Conservation (phyloP, 2,329 filamentous ascomycete species). For the Amylocarpus encephaloides region DNA sequence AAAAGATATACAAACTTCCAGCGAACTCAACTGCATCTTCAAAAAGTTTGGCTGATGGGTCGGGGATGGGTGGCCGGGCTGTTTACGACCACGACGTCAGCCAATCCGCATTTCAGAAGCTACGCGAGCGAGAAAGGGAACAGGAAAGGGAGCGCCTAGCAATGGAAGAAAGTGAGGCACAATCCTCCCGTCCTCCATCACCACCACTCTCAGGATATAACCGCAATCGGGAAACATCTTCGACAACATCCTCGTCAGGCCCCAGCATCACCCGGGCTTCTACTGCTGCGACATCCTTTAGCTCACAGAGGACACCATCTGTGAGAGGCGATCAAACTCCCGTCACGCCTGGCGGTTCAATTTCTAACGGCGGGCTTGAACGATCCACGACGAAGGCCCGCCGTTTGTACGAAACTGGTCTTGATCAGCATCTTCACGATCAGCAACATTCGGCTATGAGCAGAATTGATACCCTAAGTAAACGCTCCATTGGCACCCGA, state of each 20-base stretch:
- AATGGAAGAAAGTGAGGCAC: constrained; percentile 30
- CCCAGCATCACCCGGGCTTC: constrained; percentile 67
- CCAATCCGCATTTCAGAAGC: constrained; percentile 75
- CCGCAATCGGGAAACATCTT: constrained; percentile 77
- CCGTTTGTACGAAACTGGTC: constrained; percentile 74
- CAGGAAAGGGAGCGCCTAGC: constrained; percentile 34
- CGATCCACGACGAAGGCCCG: constrained; percentile 63
- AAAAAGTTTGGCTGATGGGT: constrained; percentile 33
- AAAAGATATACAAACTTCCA: constrained; percentile 89
- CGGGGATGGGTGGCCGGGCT: constrained; percentile 56
- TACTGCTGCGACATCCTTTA: constrained; percentile 80
- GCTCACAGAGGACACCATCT: constrained; percentile 59
- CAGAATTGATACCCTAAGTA: constrained; percentile 72
- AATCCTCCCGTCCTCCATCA: constrained; percentile 44
- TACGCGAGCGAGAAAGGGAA: constrained; percentile 44
- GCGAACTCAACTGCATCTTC: constrained; percentile 41
- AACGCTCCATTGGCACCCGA: constrained; percentile 36
- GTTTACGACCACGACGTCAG: constrained; percentile 85
- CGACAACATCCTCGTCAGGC: constrained; percentile 64
- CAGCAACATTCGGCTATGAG: constrained; percentile 71
- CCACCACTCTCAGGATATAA: constrained; percentile 59
- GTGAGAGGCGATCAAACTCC: constrained; percentile 44
- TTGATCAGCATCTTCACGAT: constrained; percentile 73
- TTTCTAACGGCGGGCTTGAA: constrained; percentile 45
- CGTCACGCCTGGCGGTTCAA: constrained; percentile 32